Evolutionary conservation across 257 asterid genomes (phyloP).

Genomic region (Haberlea rhodopensis): DNA sequence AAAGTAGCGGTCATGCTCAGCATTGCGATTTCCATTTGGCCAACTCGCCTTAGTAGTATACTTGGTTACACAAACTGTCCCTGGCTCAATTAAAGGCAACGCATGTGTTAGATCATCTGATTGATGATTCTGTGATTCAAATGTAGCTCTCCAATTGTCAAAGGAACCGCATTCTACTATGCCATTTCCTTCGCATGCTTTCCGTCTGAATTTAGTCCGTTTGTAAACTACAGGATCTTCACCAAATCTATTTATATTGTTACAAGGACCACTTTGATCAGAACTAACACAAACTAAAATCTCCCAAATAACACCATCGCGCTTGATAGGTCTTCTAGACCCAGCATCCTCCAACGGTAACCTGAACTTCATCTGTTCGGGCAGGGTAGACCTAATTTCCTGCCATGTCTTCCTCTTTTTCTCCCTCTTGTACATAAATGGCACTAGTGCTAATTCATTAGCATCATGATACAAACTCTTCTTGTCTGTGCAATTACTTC

Average conservation of each 20-base stretch:
- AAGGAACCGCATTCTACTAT: constrained; percentile 27
- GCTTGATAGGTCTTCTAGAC: constrained; percentile 13
- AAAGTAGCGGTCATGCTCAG: constrained; percentile 34
- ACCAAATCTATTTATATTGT: constrained; percentile 26
- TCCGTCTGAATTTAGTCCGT: constrained; percentile 42
- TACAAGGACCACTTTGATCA: constrained; percentile 6
- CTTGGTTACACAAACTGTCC: constrained; percentile 19
- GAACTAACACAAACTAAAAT: constrained; percentile 16
- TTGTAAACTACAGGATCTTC: constrained; percentile 28
- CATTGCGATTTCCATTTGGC: constrained; percentile 30
- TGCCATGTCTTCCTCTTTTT: constrained; percentile 36
- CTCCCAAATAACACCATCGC: constrained; percentile 27
- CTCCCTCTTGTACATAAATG: constrained; percentile 42
- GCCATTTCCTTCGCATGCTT: constrained; percentile 30
- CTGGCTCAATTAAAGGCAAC: constrained; percentile 10
- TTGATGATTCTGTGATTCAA: constrained; percentile 28
- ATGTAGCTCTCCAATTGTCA: constrained; percentile 23
- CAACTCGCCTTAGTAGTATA: constrained; percentile 27
- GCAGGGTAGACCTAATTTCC: constrained; percentile 21
- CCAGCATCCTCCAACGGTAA: constrained; percentile 22
- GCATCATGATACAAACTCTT: constrained; percentile 21
- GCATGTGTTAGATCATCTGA: constrained; percentile 24
- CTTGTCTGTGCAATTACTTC: constrained; percentile 26
- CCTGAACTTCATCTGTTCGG: constrained; percentile 13
- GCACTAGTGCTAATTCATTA: constrained; percentile 20